These are phyloP conservation scores for Microsporum audouinii DNA, from an alignment of 2,329 filamentous ascomycete species.

Conservation along the genomic window DNA sequence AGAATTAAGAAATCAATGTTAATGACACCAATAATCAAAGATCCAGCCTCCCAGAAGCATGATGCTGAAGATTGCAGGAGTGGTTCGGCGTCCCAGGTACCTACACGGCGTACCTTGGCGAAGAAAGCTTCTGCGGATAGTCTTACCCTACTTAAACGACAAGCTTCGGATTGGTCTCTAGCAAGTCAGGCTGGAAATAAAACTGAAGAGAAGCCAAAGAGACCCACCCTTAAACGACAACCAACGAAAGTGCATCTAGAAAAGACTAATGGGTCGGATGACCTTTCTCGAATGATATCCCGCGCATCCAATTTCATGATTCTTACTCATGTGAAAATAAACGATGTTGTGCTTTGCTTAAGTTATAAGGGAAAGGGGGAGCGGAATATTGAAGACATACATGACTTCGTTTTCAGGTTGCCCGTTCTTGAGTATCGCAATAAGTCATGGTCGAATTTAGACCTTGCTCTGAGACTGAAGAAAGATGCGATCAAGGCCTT, in stretches of 20 bases:
- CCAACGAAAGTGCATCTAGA: slow-evolving; percentile 26
- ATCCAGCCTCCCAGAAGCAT: slow-evolving; percentile 4
- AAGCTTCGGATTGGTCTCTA: slow-evolving; percentile 29
- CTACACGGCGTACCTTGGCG: slow-evolving; percentile 22
- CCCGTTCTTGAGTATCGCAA: slow-evolving; percentile 92
- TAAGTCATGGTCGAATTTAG: slow-evolving; percentile 98
- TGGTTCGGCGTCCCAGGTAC: slow-evolving; percentile 16
- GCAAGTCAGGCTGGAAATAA: slow-evolving; percentile 22
- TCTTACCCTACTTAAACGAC: slow-evolving; percentile 27
- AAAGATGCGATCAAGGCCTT: slow-evolving; percentile 88
- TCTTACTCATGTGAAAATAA: slow-evolving; percentile 86
- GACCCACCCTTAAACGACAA: slow-evolving; percentile 35
- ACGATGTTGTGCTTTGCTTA: slow-evolving; percentile 86
- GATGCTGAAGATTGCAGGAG: slow-evolving; percentile 17
- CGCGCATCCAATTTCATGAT: slow-evolving; percentile 97
- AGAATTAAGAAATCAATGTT: slow-evolving; percentile 2
- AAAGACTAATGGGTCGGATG: slow-evolving; percentile 61
- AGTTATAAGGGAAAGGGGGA: slow-evolving; percentile 95
- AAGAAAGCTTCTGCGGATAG: slow-evolving; percentile 36
- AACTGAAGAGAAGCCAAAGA: slow-evolving; percentile 39
- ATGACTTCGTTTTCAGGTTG: slow-evolving; percentile 93
- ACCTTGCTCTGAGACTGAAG: slow-evolving; percentile 83
- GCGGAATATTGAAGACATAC: slow-evolving; percentile 90
- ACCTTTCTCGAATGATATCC: slow-evolving; percentile 91
- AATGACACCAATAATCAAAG: slow-evolving; percentile 6